phyloP scores from a whole-genome alignment of 139 green algal species.

The Yamagishiella unicocca region DNA sequence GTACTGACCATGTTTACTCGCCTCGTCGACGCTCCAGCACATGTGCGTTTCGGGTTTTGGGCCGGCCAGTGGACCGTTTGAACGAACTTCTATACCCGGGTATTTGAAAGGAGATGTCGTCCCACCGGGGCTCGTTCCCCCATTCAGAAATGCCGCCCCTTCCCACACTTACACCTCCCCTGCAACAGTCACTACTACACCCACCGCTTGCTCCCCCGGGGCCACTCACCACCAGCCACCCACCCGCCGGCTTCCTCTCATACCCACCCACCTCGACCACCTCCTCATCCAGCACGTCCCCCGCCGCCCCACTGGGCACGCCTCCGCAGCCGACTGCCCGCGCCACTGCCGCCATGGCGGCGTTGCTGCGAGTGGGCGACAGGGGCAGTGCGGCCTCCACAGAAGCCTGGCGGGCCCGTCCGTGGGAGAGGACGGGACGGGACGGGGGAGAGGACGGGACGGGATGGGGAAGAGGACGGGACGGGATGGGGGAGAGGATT shows the following conservation, averaged over 20 bases:
- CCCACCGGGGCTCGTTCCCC: too few species aligned
- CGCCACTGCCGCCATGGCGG: constrained; percentile 14
- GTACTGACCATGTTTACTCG: neutral
- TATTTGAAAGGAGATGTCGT: too few species aligned
- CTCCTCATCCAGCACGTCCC: constrained; percentile 10
- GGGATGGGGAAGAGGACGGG: neutral
- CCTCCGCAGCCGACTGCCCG: neutral
- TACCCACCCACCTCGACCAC: neutral
- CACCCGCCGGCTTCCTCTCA: too few species aligned
- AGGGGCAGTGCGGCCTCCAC: constrained; percentile 21
- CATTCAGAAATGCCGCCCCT: too few species aligned
- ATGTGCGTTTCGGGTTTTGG: too few species aligned
- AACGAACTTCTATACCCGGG: too few species aligned
- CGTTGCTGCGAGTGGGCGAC: constrained; percentile 35
- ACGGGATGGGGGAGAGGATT: neutral
- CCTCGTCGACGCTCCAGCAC: neutral
- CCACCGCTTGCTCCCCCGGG: too few species aligned
- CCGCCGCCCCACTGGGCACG: neutral
- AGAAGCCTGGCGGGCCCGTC: constrained; percentile 11
- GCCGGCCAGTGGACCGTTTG: too few species aligned
- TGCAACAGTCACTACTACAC: too few species aligned
- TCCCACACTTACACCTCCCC: too few species aligned
- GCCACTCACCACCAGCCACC: too few species aligned
- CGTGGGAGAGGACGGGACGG: neutral
- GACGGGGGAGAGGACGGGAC: too few species aligned